Conservation (phyloP, 179 eudicot species). For the Heliamphora pulchella region DNA sequence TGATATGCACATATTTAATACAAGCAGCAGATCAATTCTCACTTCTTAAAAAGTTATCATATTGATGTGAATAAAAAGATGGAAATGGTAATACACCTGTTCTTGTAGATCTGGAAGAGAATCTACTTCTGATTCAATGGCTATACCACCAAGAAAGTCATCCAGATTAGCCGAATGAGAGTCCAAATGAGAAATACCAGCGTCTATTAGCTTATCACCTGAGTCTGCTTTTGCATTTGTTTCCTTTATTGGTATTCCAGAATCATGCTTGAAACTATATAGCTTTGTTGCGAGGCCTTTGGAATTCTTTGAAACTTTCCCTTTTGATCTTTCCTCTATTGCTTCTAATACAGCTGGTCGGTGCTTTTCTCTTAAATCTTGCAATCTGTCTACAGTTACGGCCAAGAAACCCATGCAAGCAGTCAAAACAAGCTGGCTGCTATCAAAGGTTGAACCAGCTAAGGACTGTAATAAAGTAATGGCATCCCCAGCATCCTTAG, state of each 20-base stretch:
- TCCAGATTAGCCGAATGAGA: conserved; percentile 45
- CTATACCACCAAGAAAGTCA: conserved; percentile 32
- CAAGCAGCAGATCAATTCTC: background rate
- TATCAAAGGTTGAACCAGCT: conserved; percentile 96
- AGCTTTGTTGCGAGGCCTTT: conserved; percentile 72
- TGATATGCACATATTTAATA: background rate
- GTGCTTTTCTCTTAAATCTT: conserved; percentile 67
- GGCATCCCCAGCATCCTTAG: conserved; percentile 99
- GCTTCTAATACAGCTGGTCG: conserved; percentile 65
- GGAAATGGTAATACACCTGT: conserved; percentile 47
- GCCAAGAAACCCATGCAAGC: conserved; percentile 97
- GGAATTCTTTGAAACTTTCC: conserved; percentile 61
- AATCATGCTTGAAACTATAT: conserved; percentile 54
- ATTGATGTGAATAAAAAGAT: background rate
- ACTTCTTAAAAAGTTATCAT: background rate
- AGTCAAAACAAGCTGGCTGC: conserved; percentile 96
- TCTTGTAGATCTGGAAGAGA: conserved; percentile 79
- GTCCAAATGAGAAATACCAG: conserved; percentile 35
- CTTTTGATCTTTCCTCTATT: conserved; percentile 76
- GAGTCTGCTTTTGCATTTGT: conserved; percentile 35
- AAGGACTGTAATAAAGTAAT: conserved; percentile 89
- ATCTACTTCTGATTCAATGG: conserved; percentile 46
- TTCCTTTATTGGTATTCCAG: conserved; percentile 36
- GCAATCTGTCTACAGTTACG: conserved; percentile 63
- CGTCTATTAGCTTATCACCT: conserved; percentile 42